These are phyloP conservation scores for Trichoderma gamsii DNA, from an alignment of 495 filamentous ascomycete genomes.

Conservation along the genomic window DNA sequence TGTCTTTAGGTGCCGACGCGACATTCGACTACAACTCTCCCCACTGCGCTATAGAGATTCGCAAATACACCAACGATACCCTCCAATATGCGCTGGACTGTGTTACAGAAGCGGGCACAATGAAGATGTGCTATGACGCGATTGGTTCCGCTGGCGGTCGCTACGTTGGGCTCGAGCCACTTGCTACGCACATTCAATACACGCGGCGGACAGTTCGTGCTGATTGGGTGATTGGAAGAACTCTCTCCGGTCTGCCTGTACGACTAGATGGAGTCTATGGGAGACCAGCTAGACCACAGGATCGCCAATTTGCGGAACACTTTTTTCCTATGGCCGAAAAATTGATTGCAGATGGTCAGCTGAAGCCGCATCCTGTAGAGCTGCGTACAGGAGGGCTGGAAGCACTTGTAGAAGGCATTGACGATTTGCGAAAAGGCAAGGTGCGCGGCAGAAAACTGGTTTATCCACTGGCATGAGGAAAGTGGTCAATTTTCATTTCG, in stretches of 20 bases:
- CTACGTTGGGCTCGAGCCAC: background rate
- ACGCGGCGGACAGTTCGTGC: background rate
- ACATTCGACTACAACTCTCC: background rate
- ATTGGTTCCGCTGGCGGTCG: background rate
- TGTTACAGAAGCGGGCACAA: background rate
- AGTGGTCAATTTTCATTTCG: too few relatives aligned
- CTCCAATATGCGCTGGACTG: background rate
- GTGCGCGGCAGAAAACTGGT: background rate
- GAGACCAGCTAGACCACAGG: background rate
- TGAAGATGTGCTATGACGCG: background rate
- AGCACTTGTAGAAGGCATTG: background rate
- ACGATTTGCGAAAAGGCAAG: background rate
- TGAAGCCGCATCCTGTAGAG: background rate
- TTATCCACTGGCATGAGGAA: too few relatives aligned
- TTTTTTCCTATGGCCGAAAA: background rate
- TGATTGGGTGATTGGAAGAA: background rate
- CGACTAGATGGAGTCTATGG: background rate
- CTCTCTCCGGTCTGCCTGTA: background rate
- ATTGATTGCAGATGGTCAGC: background rate
- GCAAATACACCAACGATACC: background rate
- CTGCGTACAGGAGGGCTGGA: background rate
- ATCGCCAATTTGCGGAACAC: background rate
- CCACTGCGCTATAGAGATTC: background rate
- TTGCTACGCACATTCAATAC: background rate
- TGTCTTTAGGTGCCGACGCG: background rate